phyloP scores from a whole-genome alignment of 257 asterid genomes.

The Penstemon barbatus region DNA sequence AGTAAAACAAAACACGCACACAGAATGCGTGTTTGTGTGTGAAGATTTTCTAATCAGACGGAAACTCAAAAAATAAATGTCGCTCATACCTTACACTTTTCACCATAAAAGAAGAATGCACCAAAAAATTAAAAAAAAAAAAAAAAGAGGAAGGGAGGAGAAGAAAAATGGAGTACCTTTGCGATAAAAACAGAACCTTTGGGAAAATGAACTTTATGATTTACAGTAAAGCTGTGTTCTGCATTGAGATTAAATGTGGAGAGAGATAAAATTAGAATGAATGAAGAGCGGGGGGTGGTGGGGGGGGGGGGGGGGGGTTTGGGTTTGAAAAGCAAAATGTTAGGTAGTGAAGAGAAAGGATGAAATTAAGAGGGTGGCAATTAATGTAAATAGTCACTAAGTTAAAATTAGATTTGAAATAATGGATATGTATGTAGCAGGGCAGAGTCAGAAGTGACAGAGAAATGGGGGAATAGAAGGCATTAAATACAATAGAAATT shows the following conservation, averaged over 20 bases:
- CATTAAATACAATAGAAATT: too few species aligned
- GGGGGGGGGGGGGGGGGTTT: background rate
- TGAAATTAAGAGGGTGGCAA: background rate
- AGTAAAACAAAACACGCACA: background rate
- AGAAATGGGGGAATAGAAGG: too few species aligned
- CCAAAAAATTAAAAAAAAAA: too few species aligned
- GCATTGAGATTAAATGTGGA: slow-evolving; percentile 1
- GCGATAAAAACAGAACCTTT: background rate
- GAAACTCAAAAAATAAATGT: background rate
- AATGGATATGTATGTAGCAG: background rate
- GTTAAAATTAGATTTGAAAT: too few species aligned
- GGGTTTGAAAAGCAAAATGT: background rate
- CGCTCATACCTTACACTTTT: slow-evolving; percentile 5
- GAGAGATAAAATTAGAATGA: background rate
- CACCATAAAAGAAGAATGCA: slow-evolving; percentile 1
- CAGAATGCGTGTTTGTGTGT: slow-evolving; percentile 21
- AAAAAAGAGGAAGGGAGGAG: background rate
- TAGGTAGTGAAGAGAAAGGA: background rate
- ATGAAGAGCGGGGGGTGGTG: too few species aligned
- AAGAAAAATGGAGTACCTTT: slow-evolving; percentile 24
- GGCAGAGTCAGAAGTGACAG: background rate
- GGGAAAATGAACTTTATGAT: background rate
- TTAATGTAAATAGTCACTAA: too few species aligned
- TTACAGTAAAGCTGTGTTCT: background rate
- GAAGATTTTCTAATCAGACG: slow-evolving; percentile 2